Evolutionary conservation across 1,284 basidiomycete genomes (phyloP), one percentile per base, ranked within the genome.

Genomic region (Ustilago trichophora): DNA sequence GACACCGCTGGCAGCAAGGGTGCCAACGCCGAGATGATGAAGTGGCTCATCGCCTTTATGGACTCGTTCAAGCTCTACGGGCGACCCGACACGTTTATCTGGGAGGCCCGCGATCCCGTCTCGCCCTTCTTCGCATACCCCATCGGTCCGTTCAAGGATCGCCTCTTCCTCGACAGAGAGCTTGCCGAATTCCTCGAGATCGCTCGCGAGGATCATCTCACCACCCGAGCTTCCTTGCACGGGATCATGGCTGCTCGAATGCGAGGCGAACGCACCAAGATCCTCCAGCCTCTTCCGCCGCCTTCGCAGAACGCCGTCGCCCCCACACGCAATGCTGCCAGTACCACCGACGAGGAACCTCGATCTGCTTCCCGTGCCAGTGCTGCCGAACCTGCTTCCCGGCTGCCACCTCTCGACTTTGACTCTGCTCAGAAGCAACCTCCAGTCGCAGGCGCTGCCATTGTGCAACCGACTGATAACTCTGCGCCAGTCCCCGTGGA

Each of bases 131-230:
- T 78, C 51, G 77, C 75, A 16, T 80, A 77, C 56, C 80, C 82
- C 9, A 77, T 83, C 58, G 83, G 83, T 0, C 82, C 82, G 5
- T 80, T 78, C 62, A 79, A 82, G 41, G 82, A 83, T 31, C 85
- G 88, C 45, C 87, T 97, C 18, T 98, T 97, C 85, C 85, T 98
- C 53, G 91, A 93, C 62, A 87, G 92, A 43, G 92, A 93, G 71
- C 84, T 88, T 12, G 91, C 91, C 13, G 89, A 94, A 80, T 83
- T 83, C 31, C 84, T 92, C 67, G 90, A 95, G 78, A 88, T 90
- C 55, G 85, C 90, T 42, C 89, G 91, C 53, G 90, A 91, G 52
- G 73, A 78, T 26, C 76, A 80, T 34, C 47, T 79, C 36, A 71
- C 71, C 29, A 68, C 70, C 10, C 62, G 78, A 8, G 42, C 69